phyloP scores from a whole-genome alignment of 345 rosid genomes.

The Clausena lansium region DNA sequence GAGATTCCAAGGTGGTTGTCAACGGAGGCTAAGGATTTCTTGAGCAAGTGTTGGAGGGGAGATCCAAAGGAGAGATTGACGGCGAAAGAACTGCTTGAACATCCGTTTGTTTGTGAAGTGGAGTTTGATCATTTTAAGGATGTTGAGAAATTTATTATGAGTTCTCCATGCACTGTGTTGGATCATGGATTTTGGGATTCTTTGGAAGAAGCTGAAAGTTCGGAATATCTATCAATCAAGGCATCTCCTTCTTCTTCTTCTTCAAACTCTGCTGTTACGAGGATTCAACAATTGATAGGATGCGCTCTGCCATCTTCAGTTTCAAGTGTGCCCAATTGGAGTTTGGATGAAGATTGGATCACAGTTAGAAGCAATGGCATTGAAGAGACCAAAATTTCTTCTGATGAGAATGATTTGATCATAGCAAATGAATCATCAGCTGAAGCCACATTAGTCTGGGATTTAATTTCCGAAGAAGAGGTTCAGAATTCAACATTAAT shows the following conservation, averaged over 20 bases:
- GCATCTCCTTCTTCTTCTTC: constrained; percentile 9
- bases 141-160: constrained; percentile 11
- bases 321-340: constrained; percentile 32
- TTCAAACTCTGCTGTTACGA: constrained; percentile 28
- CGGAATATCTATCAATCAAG: constrained; percentile 15
- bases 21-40: constrained; percentile 57
- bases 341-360: constrained; percentile 54
- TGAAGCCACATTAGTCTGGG: neutral
- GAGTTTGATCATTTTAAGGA: constrained; percentile 1
- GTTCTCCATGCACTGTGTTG: constrained; percentile 72
- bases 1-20: constrained; percentile 65
- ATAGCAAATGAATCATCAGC: constrained; percentile 28
- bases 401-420: constrained; percentile 17
- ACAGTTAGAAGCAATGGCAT: constrained; percentile 51
- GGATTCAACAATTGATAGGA: constrained; percentile 50
- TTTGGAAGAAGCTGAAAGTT: constrained; percentile 33
- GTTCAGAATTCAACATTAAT: constrained; percentile 32
- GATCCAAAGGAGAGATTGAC: constrained; percentile 67
- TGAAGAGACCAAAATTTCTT: constrained; percentile 30
- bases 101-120: constrained; percentile 54
- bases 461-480: constrained; percentile 31
- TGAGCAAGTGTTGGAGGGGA: constrained; percentile 56
- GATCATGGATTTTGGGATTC: constrained; percentile 79
- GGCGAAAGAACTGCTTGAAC: constrained; percentile 59
- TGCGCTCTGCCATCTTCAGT: neutral